phyloP scores from a whole-genome alignment of 2,329 filamentous ascomycete species.

The Huntiella savannae region DNA sequence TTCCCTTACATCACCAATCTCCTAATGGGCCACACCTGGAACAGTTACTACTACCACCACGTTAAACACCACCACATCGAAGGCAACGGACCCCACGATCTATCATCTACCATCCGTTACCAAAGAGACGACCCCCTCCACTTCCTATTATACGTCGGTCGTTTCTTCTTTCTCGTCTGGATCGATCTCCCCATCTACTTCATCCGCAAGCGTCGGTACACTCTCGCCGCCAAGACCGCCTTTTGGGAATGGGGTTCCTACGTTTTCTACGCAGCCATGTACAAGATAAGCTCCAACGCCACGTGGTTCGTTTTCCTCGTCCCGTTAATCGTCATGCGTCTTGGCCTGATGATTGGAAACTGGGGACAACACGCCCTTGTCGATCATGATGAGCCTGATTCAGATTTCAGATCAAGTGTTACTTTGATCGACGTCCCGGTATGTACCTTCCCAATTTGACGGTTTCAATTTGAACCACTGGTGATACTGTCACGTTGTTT shows the following conservation, averaged over 20 bases:
- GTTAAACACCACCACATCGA: constrained; percentile 61
- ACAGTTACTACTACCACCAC: constrained; percentile 70
- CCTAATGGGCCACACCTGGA: constrained; percentile 68
- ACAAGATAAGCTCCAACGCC: constrained; percentile 31
- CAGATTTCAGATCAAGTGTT: constrained; percentile 61
- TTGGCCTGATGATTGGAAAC: constrained; percentile 65
- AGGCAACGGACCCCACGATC: constrained; percentile 20
- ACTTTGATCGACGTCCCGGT: constrained; percentile 63
- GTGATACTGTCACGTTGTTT: neutral
- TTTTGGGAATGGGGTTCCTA: constrained; percentile 45
- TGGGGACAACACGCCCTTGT: constrained; percentile 75
- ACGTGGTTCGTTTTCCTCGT: constrained; percentile 47
- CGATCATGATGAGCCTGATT: constrained; percentile 54
- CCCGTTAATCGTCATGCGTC: constrained; percentile 44
- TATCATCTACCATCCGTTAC: constrained; percentile 55
- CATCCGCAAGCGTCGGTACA: constrained; percentile 36
- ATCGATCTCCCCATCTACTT: constrained; percentile 60
- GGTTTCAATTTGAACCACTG: neutral
- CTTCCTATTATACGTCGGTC: constrained; percentile 52
- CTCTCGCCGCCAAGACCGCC: constrained; percentile 33
- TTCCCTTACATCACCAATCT: constrained; percentile 62
- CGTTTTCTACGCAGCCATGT: constrained; percentile 29
- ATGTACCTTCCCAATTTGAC: constrained; percentile 19
- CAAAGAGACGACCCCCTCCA: constrained; percentile 48
- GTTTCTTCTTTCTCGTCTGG: constrained; percentile 59